phyloP scores from a whole-genome alignment of 805 yeast species.

The Metschnikowia baotianmanensis region DNA sequence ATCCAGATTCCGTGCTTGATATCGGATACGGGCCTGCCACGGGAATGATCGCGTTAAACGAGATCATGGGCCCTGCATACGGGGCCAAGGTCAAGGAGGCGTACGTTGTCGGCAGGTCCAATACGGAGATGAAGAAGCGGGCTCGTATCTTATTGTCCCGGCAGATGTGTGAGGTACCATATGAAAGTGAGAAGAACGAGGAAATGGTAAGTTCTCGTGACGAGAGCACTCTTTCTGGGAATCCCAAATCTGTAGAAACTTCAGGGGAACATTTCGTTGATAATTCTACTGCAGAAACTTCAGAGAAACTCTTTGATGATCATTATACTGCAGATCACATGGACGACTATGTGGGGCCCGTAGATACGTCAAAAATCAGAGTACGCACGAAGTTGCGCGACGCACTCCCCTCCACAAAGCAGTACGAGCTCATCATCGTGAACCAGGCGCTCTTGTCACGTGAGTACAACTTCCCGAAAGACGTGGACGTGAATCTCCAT shows the following conservation, averaged over 20 bases:
- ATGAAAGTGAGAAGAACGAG: conserved; percentile 22
- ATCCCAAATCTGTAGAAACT: too few species aligned
- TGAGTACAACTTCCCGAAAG: conserved; percentile 60
- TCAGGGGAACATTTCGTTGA: too few species aligned
- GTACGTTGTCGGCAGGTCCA: conserved; percentile 60
- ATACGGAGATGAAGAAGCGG: conserved; percentile 66
- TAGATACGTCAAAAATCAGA: conserved; percentile 54
- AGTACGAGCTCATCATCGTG: conserved; percentile 80
- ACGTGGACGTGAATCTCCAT: conserved; percentile 67
- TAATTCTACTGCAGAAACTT: conserved; percentile 9
- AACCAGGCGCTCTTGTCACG: conserved; percentile 72
- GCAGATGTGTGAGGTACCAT: conserved; percentile 48
- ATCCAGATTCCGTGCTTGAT: conserved; percentile 68
- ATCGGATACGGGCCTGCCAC: conserved; percentile 91
- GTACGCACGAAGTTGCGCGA: conserved; percentile 56
- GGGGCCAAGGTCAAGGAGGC: conserved; percentile 65
- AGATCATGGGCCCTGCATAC: conserved; percentile 66
- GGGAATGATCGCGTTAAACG: conserved; percentile 86
- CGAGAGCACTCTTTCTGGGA: too few species aligned
- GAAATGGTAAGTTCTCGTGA: too few species aligned
- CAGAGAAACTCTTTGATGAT: conserved; percentile 24
- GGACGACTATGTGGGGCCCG: conserved; percentile 39
- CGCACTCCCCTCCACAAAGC: conserved; percentile 47
- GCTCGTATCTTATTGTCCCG: conserved; percentile 78
- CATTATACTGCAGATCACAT: conserved; percentile 5